phyloP scores from a whole-genome alignment of 169 alveolate genomes.

The Babesia bigemina region DNA sequence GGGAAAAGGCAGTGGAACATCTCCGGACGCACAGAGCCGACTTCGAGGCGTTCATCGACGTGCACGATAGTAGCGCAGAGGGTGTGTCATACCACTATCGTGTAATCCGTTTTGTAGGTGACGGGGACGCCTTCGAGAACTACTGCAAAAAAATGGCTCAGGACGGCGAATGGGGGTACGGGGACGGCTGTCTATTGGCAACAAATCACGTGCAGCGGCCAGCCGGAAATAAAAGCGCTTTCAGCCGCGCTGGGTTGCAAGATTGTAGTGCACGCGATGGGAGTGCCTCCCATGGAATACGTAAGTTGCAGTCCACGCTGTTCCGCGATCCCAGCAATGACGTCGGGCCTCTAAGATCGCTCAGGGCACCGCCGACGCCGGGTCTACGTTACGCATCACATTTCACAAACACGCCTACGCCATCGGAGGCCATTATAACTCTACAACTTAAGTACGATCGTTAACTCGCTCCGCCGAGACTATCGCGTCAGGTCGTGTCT shows the following conservation, averaged over 20 bases:
- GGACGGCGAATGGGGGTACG: conserved; percentile 71
- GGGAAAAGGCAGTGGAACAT: conserved; percentile 32
- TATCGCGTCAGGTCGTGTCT: conserved; percentile 59
- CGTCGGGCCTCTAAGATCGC: background rate
- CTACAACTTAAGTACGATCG: conserved; percentile 19
- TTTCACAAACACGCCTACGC: conserved; percentile 47
- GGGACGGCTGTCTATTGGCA: too few species aligned
- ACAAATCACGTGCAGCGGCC: conserved; percentile 28
- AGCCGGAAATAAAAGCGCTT: conserved; percentile 41
- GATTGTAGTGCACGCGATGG: conserved; percentile 32
- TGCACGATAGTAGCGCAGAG: too few species aligned
- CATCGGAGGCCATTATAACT: conserved; percentile 65
- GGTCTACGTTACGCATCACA: conserved; percentile 5
- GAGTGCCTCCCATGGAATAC: conserved; percentile 13
- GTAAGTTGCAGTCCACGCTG: conserved; percentile 1
- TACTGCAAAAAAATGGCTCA: conserved; percentile 51
- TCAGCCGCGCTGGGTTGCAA: conserved; percentile 39
- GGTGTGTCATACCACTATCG: background rate
- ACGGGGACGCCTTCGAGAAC: conserved; percentile 7
- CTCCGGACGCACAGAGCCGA: conserved; percentile 33
- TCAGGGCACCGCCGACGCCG: background rate
- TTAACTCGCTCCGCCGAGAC: background rate
- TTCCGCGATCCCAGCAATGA: background rate
- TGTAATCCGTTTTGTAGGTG: background rate
- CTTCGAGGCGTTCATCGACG: conserved; percentile 24